These are phyloP conservation scores for Orychophragmus violaceus DNA, from an alignment of 345 rosid species.

Conservation along the genomic window DNA sequence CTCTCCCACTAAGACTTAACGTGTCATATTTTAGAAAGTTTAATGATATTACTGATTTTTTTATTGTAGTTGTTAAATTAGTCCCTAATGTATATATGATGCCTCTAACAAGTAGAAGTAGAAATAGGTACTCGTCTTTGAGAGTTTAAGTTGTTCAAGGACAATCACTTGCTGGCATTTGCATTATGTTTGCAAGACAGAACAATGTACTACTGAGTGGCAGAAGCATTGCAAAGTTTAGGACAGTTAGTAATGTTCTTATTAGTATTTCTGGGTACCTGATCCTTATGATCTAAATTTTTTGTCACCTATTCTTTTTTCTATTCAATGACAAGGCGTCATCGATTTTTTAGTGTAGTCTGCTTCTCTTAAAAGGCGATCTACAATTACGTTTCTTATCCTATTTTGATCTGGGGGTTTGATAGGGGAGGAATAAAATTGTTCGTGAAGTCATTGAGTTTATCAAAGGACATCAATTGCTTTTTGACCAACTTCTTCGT, in stretches of 20 bases:
- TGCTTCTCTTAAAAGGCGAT: neutral
- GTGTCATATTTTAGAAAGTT: neutral
- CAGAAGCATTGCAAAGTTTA: neutral
- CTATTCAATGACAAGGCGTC: neutral
- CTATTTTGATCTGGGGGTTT: slow-evolving; percentile 11
- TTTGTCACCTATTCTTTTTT: neutral
- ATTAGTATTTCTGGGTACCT: neutral
- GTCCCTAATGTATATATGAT: neutral
- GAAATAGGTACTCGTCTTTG: neutral
- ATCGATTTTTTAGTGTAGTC: neutral
- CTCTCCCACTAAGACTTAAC: neutral
- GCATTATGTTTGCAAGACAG: neutral
- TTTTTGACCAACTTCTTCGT: slow-evolving; percentile 79
- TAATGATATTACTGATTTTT: neutral
- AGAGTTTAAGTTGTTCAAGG: neutral
- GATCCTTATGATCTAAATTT: neutral
- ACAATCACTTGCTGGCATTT: neutral
- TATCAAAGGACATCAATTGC: slow-evolving; percentile 68
- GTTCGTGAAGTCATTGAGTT: slow-evolving; percentile 76
- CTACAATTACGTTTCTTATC: neutral
- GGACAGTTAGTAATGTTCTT: neutral
- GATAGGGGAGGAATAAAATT: slow-evolving; percentile 82
- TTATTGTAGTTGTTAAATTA: neutral
- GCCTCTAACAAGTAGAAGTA: neutral
- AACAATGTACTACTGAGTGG: neutral